These are phyloP conservation scores for Epichloe sibirici DNA, from an alignment of 2,329 filamentous ascomycete genomes.

Conservation along the genomic window DNA sequence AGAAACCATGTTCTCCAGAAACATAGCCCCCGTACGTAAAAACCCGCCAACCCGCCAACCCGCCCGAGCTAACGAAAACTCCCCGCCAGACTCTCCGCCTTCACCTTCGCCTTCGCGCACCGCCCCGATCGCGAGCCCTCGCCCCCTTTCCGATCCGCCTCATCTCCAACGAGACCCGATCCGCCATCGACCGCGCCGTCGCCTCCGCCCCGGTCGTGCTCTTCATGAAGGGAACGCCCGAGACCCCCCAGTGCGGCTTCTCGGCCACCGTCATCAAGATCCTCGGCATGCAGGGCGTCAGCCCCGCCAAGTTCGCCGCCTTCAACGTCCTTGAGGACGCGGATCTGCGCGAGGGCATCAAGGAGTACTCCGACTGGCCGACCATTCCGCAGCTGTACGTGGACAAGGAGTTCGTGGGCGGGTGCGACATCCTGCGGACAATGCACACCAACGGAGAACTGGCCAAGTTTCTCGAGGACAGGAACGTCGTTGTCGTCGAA, in stretches of 20 bases:
- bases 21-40: too few species aligned
- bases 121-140: slow-evolving; percentile 14
- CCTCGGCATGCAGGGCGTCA: slow-evolving; percentile 84
- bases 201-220: slow-evolving; percentile 81
- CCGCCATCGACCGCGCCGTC: slow-evolving; percentile 85
- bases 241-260: slow-evolving; percentile 93
- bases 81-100: too few species aligned
- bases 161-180: slow-evolving; percentile 66
- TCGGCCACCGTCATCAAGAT: slow-evolving; percentile 92
- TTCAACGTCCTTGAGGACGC: slow-evolving; percentile 94
- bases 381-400: slow-evolving; percentile 96
- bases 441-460: slow-evolving; percentile 97
- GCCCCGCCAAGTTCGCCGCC: slow-evolving; percentile 91
- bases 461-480: slow-evolving; percentile 83
- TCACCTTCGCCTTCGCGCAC: not conserved
- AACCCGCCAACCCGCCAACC: too few species aligned
- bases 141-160: slow-evolving; percentile 43
- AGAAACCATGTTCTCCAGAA: too few species aligned
- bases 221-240: slow-evolving; percentile 99
- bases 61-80: too few species aligned
- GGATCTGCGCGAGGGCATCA: slow-evolving; percentile 82
- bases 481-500: slow-evolving; percentile 58
- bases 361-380: slow-evolving; percentile 98
- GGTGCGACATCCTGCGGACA: slow-evolving; percentile 91
- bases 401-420: slow-evolving; percentile 89